Conservation (phyloP, 1,284 basidiomycete genomes). For the Moesziomyces antarcticus region DNA sequence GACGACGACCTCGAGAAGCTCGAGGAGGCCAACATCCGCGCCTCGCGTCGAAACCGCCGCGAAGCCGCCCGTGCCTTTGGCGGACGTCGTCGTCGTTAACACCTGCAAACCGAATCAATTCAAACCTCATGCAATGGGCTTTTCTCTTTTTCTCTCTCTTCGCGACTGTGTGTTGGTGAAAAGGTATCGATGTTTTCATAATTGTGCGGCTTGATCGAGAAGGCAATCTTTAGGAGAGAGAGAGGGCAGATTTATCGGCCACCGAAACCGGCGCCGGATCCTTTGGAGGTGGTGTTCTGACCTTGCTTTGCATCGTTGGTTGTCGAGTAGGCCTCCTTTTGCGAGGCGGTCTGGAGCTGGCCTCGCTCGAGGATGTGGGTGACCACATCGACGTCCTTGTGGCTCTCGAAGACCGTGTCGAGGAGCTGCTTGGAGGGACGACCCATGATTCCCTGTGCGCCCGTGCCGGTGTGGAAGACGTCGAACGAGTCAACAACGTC, state of each 20-base stretch:
- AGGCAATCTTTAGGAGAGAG: too few species aligned
- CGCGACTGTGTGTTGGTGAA: neutral
- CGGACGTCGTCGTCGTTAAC: conserved; percentile 12
- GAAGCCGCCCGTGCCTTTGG: conserved; percentile 45
- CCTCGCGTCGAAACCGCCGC: conserved; percentile 51
- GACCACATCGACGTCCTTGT: conserved; percentile 66
- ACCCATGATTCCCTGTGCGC: conserved; percentile 68
- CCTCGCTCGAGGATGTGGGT: conserved; percentile 65
- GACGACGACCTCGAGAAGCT: conserved; percentile 86
- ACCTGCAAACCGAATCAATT: too few species aligned
- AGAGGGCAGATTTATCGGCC: conserved; percentile 38
- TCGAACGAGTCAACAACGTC: conserved; percentile 69
- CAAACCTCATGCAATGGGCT: too few species aligned
- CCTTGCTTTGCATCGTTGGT: conserved; percentile 58
- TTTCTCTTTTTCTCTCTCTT: too few species aligned
- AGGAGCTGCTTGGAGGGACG: conserved; percentile 68
- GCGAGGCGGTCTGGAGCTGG: conserved; percentile 51
- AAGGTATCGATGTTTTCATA: too few species aligned
- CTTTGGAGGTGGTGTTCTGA: conserved; percentile 34
- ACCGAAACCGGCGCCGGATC: conserved; percentile 41
- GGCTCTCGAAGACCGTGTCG: conserved; percentile 65
- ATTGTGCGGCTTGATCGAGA: too few species aligned
- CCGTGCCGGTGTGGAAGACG: conserved; percentile 68
- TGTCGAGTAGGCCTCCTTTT: conserved; percentile 56
- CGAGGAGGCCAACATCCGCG: conserved; percentile 57